Conservation (phyloP, 371 early-diverging fungal genomes). For the Lichtheimia ornata region DNA sequence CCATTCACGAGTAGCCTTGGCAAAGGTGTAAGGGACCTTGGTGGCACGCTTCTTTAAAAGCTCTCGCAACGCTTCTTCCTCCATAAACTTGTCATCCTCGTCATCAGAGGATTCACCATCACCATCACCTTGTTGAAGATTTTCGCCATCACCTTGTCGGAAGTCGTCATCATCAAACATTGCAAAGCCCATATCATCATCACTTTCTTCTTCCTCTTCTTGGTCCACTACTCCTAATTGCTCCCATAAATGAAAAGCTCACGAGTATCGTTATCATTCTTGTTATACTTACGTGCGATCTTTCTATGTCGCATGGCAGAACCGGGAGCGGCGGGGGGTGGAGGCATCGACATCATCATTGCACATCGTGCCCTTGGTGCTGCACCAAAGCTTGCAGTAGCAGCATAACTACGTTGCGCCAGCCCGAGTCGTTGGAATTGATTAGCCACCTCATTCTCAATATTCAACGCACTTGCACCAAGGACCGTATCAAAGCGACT, state of each 20-base stretch:
- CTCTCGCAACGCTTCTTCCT: slow-evolving; percentile 21
- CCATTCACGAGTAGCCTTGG: slow-evolving; percentile 35
- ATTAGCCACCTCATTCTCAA: too few species aligned
- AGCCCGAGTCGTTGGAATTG: not conserved
- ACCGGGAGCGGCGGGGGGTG: too few species aligned
- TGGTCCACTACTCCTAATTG: not conserved
- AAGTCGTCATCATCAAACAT: not conserved
- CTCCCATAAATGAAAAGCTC: too few species aligned
- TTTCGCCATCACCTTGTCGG: not conserved
- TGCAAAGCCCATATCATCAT: slow-evolving; percentile 4
- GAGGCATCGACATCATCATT: too few species aligned
- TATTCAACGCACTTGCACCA: slow-evolving; percentile 17
- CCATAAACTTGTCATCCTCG: slow-evolving; percentile 13
- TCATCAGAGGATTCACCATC: slow-evolving; percentile 15
- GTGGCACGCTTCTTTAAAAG: slow-evolving; percentile 14
- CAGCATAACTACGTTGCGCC: too few species aligned
- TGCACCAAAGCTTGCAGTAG: not conserved
- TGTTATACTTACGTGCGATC: too few species aligned
- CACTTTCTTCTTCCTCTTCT: slow-evolving; percentile 1
- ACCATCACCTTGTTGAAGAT: slow-evolving; percentile 6
- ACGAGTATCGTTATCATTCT: too few species aligned
- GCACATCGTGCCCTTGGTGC: too few species aligned
- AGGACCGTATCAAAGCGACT: slow-evolving; percentile 22
- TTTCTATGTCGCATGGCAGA: too few species aligned
- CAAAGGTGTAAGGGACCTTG: slow-evolving; percentile 25